Base-by-base conservation (phyloP, 202 grass and related monocot genomes). In the Schoenoplectus tabernaemontani region DNA sequence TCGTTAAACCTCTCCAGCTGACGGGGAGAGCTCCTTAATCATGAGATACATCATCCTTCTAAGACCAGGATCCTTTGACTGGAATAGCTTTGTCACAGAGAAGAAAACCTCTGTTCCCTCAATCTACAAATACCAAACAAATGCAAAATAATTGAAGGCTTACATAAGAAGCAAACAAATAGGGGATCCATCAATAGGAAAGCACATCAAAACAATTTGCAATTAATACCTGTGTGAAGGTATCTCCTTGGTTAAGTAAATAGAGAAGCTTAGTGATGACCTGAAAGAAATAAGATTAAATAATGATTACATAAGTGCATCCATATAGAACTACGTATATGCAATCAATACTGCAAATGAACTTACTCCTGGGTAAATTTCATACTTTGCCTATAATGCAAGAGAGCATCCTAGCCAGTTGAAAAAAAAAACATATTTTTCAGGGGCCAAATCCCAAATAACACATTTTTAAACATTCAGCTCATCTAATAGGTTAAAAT, bases 41-140 rank as follows among this genome's bases (percentile, higher is more conserved):
- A 95, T 99, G 33, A 99, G 90, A 77, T 99, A 99, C 77, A 99
- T 92, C 96, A 99, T 99, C 80, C 96, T 95, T 87, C 96, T 95
- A 73, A 99, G 90, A 4, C 90, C 92, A 23, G 90, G 87, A 86
- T 99, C 96, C 83, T 96, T 99, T 13, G 92, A 99, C 67, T 99
- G 96, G 69, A 99, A 99, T 74, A 99, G 50, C 81, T 99, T 99
- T 84, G 96, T 99, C 1, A 89, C 91, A 9, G 96, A 90, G 65
- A 99, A 99, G 78, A 98, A 98, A 34, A 98, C 96, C 50, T 92
- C 91, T 2, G 96, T 98, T 0, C 91, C 96, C 81, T 99, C 96
- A 58, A 95, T 86, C 96, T 99, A 80, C 46, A 92, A 70, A 36
- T 56, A 20, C 66, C 59, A 64, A 15, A 68, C 46, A 77, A 79